These are phyloP conservation scores for Sindora glabra DNA, from an alignment of 306 rosid species.

Conservation along the genomic window DNA sequence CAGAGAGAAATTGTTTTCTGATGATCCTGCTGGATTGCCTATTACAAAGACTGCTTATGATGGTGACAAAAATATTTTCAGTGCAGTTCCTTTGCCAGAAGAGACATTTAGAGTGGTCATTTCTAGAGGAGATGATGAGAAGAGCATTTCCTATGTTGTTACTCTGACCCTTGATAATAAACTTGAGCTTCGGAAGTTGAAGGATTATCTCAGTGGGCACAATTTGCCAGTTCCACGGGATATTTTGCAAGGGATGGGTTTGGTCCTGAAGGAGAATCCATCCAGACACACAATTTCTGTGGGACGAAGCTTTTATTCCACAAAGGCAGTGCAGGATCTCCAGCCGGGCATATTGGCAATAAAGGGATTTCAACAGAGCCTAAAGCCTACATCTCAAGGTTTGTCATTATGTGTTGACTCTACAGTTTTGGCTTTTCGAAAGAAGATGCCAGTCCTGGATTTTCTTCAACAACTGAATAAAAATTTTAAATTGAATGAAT, in stretches of 20 bases:
- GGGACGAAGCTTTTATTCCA: constrained; percentile 51
- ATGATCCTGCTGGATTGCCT: constrained; percentile 36
- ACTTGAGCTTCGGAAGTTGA: constrained; percentile 40
- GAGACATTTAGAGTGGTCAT: constrained; percentile 43
- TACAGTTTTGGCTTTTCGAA: constrained; percentile 65
- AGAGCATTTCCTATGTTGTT: constrained; percentile 24
- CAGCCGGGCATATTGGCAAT: constrained; percentile 36
- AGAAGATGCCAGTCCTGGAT: constrained; percentile 44
- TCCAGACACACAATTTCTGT: constrained; percentile 36
- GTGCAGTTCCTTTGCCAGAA: constrained; percentile 48
- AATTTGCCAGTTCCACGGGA: constrained; percentile 49
- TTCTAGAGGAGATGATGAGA: constrained; percentile 48
- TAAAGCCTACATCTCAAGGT: constrained; percentile 61
- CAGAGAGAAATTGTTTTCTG: constrained; percentile 46
- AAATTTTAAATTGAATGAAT: constrained; percentile 28
- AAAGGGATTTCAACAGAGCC: constrained; percentile 52
- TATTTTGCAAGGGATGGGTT: constrained; percentile 67
- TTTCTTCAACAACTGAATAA: constrained; percentile 33
- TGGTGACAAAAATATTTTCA: constrained; percentile 60
- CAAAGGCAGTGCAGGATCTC: constrained; percentile 37
- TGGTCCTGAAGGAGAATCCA: constrained; percentile 71
- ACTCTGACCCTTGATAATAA: constrained; percentile 37
- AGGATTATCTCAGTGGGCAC: constrained; percentile 41
- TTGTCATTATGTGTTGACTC: constrained; percentile 55
- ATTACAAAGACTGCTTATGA: constrained; percentile 56